Evolutionary conservation across 2,329 filamentous ascomycete species (phyloP), one percentile per base, ranked within the genome.

Genomic region (Xylariaceae sp.): DNA sequence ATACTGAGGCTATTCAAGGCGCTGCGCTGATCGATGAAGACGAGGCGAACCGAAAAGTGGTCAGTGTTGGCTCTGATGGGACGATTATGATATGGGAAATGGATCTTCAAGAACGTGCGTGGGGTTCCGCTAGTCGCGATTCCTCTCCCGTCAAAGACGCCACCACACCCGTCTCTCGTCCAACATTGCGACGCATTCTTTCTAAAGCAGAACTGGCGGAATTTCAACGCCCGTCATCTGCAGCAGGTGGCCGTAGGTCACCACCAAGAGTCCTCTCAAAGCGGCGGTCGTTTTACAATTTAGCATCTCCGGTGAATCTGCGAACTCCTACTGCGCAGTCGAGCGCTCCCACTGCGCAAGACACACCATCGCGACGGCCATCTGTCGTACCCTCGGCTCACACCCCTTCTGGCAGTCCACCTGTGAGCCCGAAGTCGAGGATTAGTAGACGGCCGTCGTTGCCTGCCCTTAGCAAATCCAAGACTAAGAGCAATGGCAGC

Each of bases 1-100:
- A 99, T 60, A 96, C 91, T 0, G 91, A 96, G 64, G 87, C 91
- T 9, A 90, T 99, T 56, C 95, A 89, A 45, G 91, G 91, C 52
- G 83, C 95, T 15, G 80, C 87, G 4, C 71, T 96, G 15, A 67
- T 92, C 11, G 81, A 87, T 47, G 75, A 75, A 7, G 74, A 77
- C 0, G 78, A 81, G 14, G 73, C 75, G 14, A 70, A 73, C 22
- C 78, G 79, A 45, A 78, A 76, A 52, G 71, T 90, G 39, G 80
- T 92, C 45, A 91, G 86, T 57, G 87, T 87, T 31, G 89, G 87
- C 1, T 82, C 86, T 5, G 89, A 94, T 65, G 87, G 87, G 1
- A 89, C 88, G 0, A 85, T 92, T 56, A 91, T 92, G 86, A 82
- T 90, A 27, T 94, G 89, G 86, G 72, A 71, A 1, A 65, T 83